Evolutionary conservation across 106 monocot species (phyloP), one percentile per base, ranked within the genome.

Genomic region (Chionographis japonica): DNA sequence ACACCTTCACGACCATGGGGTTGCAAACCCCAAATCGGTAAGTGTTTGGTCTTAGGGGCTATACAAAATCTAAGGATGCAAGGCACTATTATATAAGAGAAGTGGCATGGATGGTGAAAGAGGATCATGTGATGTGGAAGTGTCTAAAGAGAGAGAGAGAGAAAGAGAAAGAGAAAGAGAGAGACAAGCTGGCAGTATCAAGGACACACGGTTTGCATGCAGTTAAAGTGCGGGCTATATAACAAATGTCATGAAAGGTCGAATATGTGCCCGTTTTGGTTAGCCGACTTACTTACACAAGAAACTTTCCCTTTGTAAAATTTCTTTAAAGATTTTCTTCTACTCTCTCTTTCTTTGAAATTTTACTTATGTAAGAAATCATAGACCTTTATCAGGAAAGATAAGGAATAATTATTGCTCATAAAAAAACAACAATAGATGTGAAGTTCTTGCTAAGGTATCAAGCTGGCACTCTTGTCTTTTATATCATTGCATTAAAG

Each of bases 131-230:
- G 68, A 68, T 27, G 68, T 68, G 68, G 54, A 54, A 68, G 40
- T 4, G 27, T 27, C 27, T 27, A 27, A 11, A 7, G 15, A 2
- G 53, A 36, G 55, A 14, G 55, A 54, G 35, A 68, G 36, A 68
- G 68, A 14, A 40, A 54, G 35, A 68, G 52, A 68, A 18, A 6
- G 38, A 2, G 52, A 35, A 68, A 14, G 55, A 54, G 35, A 68
- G 52, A 68, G 68, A 56, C 37, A 55, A 37, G 54, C 13, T 55
- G 52, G 16, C n/a, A 40, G 20, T 2, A 11, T 12, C 19, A 0
- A 5, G 53, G 54, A 39, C 67, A 68, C 68, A 56, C 38, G 38
- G 52, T 40, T 40, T 40, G 39, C 68, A 68, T 68, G 68, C 55
- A 54, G 68, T 43, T 54, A 52, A 10, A 68, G 54, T 8, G 39